Evolutionary conservation across 1,139 yeast species (phyloP).

Genomic region (Saccharomyces pastorianus): DNA sequence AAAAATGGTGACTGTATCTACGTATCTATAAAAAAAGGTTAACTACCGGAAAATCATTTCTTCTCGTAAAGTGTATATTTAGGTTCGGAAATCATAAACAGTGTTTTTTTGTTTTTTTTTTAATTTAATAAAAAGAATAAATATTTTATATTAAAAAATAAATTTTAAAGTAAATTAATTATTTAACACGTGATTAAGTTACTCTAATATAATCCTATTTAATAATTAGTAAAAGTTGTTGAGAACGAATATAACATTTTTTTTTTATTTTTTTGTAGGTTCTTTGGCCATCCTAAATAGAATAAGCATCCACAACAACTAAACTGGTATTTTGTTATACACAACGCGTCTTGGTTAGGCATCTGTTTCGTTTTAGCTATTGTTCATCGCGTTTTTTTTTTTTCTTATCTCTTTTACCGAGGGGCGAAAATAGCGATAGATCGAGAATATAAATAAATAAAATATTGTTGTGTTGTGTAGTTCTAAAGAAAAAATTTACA

Average conservation of each 20-base stretch:
- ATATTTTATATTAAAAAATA: not conserved
- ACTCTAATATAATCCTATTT: no score
- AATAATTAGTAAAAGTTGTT: no score
- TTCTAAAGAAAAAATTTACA: not conserved
- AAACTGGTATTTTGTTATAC: not conserved
- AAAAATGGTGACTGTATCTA: not conserved
- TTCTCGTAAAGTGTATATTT: no score
- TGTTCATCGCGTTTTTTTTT: not conserved
- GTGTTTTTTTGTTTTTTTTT: not conserved
- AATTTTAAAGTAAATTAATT: not conserved
- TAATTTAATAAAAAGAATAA: no score
- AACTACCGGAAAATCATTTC: not conserved
- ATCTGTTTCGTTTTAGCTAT: not conserved
- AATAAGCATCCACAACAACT: no score
- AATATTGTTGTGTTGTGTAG: no score
- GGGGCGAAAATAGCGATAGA: not conserved
- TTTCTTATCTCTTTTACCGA: not conserved
- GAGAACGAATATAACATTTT: no score
- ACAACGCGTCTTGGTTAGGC: not conserved
- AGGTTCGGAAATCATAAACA: not conserved
- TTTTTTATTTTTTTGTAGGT: no score
- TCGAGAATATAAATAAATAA: not conserved
- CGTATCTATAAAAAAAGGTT: not conserved
- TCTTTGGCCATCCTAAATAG: no score
- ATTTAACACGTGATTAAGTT: no score